A percentile compares a stretch with the other conserved stretches of the same genome.
Evolutionary conservation across 1,284 basidiomycete species (phyloP).

Genomic region (Anthracocystis walkeri): DNA sequence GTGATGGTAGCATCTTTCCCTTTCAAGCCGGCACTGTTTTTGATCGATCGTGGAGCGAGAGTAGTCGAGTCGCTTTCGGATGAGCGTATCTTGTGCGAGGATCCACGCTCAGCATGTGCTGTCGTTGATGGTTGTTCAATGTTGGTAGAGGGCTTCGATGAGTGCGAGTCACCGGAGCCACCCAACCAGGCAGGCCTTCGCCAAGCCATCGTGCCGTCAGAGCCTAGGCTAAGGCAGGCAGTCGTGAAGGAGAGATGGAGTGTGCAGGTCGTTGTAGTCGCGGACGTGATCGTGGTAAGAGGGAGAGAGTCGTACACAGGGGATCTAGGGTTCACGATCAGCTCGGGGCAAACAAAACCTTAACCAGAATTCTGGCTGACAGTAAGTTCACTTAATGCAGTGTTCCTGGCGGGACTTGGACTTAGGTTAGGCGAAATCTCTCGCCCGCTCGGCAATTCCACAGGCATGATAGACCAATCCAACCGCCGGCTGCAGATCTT

Average conservation of each 20-base stretch:
- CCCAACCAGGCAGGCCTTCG: constrained; percentile 25
- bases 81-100: not conserved
- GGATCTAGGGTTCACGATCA: not conserved
- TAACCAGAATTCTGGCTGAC: not conserved
- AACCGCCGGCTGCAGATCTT: not conserved
- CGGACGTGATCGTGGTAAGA: not conserved
- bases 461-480: not conserved
- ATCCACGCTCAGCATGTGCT: not conserved
- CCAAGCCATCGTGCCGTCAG: constrained; percentile 19
- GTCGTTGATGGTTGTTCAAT: not conserved
- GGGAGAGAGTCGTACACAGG: not conserved
- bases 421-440: not conserved
- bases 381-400: no score
- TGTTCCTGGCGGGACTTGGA: no score
- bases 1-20: not conserved
- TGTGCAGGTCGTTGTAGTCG: not conserved
- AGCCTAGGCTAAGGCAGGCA: constrained; percentile 4
- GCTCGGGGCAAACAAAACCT: constrained; percentile 1
- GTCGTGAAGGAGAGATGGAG: not conserved
- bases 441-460: constrained; percentile 1
- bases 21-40: not conserved
- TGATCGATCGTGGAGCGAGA: constrained; percentile 1
- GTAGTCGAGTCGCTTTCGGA: constrained; percentile 20
- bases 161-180: constrained; percentile 5
- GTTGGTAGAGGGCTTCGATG: constrained; percentile 9